A percentile compares a stretch with the other conserved stretches of the same genome.
These are phyloP conservation scores for Arxiozyma heterogenica DNA, from an alignment of 1,139 yeast genomes.

Conservation along the genomic window DNA sequence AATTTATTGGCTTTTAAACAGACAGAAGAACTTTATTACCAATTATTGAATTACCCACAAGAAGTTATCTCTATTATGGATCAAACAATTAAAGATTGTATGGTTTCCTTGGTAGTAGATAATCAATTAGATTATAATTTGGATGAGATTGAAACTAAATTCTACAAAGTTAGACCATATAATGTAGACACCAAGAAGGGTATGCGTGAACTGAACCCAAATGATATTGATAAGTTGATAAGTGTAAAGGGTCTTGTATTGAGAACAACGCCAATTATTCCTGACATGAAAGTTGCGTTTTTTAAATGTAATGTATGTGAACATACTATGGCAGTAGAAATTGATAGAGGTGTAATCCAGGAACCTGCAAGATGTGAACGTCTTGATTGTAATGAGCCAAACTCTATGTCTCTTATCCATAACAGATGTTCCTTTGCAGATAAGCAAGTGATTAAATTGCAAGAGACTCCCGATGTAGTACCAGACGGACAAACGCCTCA, in stretches of 20 bases:
- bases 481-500: constrained; percentile 99
- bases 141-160: constrained; percentile 62
- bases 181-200: constrained; percentile 65
- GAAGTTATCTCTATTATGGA: constrained; percentile 98
- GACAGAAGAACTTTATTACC: constrained; percentile 73
- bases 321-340: constrained; percentile 84
- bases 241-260: constrained; percentile 85
- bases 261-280: constrained; percentile 83
- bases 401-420: constrained; percentile 85
- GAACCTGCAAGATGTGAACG: constrained; percentile 94
- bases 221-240: constrained; percentile 88
- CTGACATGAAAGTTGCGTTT: constrained; percentile 96
- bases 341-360: constrained; percentile 87
- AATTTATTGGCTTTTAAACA: constrained; percentile 70
- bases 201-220: constrained; percentile 91
- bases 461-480: constrained; percentile 95
- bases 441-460: constrained; percentile 86
- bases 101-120: constrained; percentile 69
- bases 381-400: constrained; percentile 70
- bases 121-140: constrained; percentile 34
- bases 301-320: constrained; percentile 94
- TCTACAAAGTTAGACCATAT: constrained; percentile 83
- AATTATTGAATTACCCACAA: constrained; percentile 85
- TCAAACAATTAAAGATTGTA: constrained; percentile 84
- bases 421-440: constrained; percentile 90